Percentiles rank a stretch among this genome's conserved stretches.
These are phyloP conservation scores for Pulveroboletus sp. DNA, from an alignment of 768 basidiomycete species.

Conservation along the genomic window DNA sequence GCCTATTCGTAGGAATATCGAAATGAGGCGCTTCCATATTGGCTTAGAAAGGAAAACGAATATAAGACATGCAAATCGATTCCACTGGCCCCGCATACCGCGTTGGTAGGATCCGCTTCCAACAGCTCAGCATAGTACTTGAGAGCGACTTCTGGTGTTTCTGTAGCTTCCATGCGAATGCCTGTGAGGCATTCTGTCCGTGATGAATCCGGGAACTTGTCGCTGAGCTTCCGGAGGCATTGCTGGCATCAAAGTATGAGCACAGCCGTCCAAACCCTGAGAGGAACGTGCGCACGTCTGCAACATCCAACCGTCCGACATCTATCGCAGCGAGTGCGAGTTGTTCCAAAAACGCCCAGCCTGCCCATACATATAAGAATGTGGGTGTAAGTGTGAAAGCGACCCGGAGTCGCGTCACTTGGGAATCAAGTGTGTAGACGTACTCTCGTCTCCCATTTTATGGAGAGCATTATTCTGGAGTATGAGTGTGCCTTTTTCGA, in stretches of 20 bases:
- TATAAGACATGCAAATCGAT: background rate
- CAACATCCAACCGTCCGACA: conserved; percentile 62
- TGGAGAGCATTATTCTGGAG: conserved; percentile 42
- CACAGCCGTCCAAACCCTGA: background rate
- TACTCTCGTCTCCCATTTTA: conserved; percentile 57
- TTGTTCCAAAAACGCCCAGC: conserved; percentile 79
- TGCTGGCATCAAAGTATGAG: conserved; percentile 18
- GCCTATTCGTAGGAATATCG: conserved; percentile 60
- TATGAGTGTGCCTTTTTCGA: conserved; percentile 48
- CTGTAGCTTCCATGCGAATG: conserved; percentile 69
- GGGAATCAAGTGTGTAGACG: background rate
- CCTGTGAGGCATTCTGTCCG: conserved; percentile 76
- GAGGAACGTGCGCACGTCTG: conserved; percentile 54
- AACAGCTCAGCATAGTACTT: conserved; percentile 60
- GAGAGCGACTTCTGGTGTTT: conserved; percentile 51
- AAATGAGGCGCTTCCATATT: conserved; percentile 77
- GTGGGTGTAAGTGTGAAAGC: background rate
- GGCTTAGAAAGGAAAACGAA: conserved; percentile 32
- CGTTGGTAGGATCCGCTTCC: conserved; percentile 60
- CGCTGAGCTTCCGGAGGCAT: conserved; percentile 49
- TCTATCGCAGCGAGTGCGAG: conserved; percentile 75
- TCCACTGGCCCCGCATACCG: conserved; percentile 47
- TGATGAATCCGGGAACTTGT: conserved; percentile 74
- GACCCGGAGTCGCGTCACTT: background rate
- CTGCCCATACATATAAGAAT: conserved; percentile 39